phyloP scores from a whole-genome alignment of 768 basidiomycete species.

The Gloeophyllum trabeum region DNA sequence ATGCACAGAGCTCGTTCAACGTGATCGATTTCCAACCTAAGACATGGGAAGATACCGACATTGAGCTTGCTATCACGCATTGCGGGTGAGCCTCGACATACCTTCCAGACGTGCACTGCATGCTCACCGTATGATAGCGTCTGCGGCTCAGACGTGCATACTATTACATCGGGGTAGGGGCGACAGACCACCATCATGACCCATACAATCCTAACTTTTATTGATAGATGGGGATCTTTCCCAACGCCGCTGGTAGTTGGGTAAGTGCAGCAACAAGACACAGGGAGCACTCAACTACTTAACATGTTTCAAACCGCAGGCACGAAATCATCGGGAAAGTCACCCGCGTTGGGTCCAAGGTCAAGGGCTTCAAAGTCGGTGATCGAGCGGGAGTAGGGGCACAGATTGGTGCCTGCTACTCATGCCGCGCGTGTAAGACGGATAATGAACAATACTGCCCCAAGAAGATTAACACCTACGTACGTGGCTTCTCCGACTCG shows the following conservation, averaged over 20 bases:
- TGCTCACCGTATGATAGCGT: too few relatives aligned
- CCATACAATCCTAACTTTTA: too few relatives aligned
- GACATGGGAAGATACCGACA: constrained; percentile 35
- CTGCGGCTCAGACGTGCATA: constrained; percentile 45
- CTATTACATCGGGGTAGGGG: too few relatives aligned
- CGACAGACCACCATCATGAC: too few relatives aligned
- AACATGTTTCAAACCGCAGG: too few relatives aligned
- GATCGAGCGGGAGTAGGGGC: constrained; percentile 42
- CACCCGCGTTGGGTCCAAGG: constrained; percentile 40
- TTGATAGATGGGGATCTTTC: too few relatives aligned
- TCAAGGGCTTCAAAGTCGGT: constrained; percentile 42
- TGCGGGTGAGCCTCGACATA: too few relatives aligned
- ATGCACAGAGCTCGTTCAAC: constrained; percentile 29
- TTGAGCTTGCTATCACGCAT: constrained; percentile 42
- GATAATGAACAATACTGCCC: constrained; percentile 49
- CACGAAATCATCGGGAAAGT: constrained; percentile 50
- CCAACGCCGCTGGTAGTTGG: too few relatives aligned
- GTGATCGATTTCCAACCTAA: constrained; percentile 42
- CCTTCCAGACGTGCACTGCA: too few relatives aligned
- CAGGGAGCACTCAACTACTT: constrained; percentile 25
- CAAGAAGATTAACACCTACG: constrained; percentile 28
- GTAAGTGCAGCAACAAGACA: too few relatives aligned
- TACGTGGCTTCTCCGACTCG: too few relatives aligned
- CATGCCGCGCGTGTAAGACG: constrained; percentile 35
- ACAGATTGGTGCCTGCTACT: constrained; percentile 40